Base-by-base conservation (phyloP, 208 protist genomes). In the Plasmodiophora brassicae region DNA sequence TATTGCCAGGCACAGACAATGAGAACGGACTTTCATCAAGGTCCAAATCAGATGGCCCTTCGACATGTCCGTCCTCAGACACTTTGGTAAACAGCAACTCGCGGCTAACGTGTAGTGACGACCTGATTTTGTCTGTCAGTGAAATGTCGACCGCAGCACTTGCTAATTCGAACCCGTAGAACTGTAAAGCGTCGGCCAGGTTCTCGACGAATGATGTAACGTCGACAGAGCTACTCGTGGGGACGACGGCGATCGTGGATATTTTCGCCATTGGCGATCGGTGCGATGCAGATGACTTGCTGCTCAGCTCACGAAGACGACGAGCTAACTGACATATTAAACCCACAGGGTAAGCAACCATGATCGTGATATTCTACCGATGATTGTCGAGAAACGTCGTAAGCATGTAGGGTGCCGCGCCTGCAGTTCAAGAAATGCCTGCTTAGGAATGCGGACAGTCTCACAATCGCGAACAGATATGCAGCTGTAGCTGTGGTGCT, bases 391-490 rank as follows among this genome's bases (percentile, higher is more conserved):
- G n/a, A 78, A 78, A 44, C 65, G 65, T 38, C 41, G 5, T 5
- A 78, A 32, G n/a, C 65, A 78, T n/a, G 20, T 14, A 38, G 65
- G 65, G 41, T 78, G 41, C 14, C n/a, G 65, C 5, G 41, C 65
- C n/a, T 78, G 65, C 32, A 78, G 5, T 44, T 78, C 65, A 8
- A 78, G 32, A 78, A 78, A 78, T 38, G 65, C 5, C 41, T 78
- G 65, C n/a, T 5, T n/a, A 38, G 65, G n/a, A 32, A 78, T 32
- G 5, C 65, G 65, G 41, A 78, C 65, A 5, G 41, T 78, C 41
- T 78, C 65, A 78, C 65, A 78, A 78, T 78, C 65, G n/a, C 65
- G 65, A 78, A 78, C 65, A 32, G 65, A 78, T 38, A 78, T 78
- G 65, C 65, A 78, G n/a, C n/a, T 78, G 5, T 14, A 78, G n/a